phyloP scores from a whole-genome alignment of 2,329 filamentous ascomycete genomes.

The Dactylellina sp. region DNA sequence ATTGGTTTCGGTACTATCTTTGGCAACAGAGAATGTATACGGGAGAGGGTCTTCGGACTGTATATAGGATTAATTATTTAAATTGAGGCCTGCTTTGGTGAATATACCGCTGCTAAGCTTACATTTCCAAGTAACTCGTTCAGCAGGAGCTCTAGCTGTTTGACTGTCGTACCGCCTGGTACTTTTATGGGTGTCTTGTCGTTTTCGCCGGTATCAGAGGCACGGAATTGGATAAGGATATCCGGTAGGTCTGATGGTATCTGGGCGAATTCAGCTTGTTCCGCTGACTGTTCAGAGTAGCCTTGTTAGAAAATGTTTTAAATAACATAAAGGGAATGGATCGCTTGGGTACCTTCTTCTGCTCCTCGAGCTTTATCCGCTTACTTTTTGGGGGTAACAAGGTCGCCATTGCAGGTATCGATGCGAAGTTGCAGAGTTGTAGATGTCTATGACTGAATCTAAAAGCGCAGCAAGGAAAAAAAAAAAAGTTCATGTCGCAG shows the following conservation, averaged over 20 bases:
- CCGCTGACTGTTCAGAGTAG: slow-evolving; percentile 44
- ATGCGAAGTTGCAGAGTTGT: slow-evolving; percentile 6
- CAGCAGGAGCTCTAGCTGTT: slow-evolving; percentile 59
- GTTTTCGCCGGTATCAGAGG: slow-evolving; percentile 60
- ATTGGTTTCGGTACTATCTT: slow-evolving; percentile 57
- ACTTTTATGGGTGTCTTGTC: slow-evolving; percentile 60
- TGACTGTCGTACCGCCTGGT: slow-evolving; percentile 59
- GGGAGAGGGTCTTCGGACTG: slow-evolving; percentile 60
- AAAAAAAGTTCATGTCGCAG: slow-evolving; percentile 13
- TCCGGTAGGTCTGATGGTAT: slow-evolving; percentile 60
- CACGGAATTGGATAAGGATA: slow-evolving; percentile 60
- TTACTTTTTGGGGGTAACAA: slow-evolving; percentile 60
- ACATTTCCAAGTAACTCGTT: slow-evolving; percentile 60
- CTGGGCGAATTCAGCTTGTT: slow-evolving; percentile 59
- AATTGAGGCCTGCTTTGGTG: neutral
- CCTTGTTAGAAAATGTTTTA: neutral
- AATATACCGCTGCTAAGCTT: slow-evolving; percentile 7
- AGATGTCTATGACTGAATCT: slow-evolving; percentile 23
- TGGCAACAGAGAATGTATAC: slow-evolving; percentile 60
- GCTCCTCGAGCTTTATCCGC: slow-evolving; percentile 60
- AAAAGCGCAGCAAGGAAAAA: neutral
- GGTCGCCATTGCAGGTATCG: slow-evolving; percentile 58
- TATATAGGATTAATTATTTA: neutral
- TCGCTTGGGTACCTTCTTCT: slow-evolving; percentile 55
- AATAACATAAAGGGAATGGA: neutral